Percentiles rank a stretch among this genome's conserved stretches.
These are phyloP conservation scores for Solanum habrochaites DNA, from an alignment of 257 asterid species.

Conservation along the genomic window DNA sequence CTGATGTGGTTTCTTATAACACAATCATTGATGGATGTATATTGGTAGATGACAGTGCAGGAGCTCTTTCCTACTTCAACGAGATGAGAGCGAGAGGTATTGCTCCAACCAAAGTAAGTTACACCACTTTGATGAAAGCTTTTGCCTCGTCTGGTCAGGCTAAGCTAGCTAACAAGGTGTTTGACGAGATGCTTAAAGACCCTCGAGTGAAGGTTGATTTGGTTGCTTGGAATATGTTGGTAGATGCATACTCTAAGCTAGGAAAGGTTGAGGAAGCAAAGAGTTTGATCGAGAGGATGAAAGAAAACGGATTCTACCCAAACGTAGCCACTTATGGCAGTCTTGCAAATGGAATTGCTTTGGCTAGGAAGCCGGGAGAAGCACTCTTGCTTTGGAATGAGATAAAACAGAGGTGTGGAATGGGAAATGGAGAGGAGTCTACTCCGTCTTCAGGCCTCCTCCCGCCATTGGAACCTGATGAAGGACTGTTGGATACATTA, in stretches of 20 bases:
- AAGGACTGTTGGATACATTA: conserved; percentile 74
- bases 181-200: conserved; percentile 85
- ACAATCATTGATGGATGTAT: conserved; percentile 87
- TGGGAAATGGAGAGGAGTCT: conserved; percentile 15
- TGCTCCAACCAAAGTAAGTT: conserved; percentile 85
- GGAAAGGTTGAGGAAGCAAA: conserved; percentile 76
- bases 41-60: conserved; percentile 64
- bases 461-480: conserved; percentile 72
- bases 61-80: conserved; percentile 77
- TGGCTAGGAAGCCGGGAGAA: conserved; percentile 95
- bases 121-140: conserved; percentile 96
- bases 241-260: conserved; percentile 68
- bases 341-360: conserved; percentile 68
- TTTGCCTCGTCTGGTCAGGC: conserved; percentile 84
- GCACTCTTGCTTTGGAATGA: conserved; percentile 93
- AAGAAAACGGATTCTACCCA: conserved; percentile 51
- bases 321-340: conserved; percentile 88
- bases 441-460: conserved; percentile 6
- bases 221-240: conserved; percentile 95
- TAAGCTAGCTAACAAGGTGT: conserved; percentile 62
- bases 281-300: conserved; percentile 52
- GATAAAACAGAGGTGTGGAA: conserved; percentile 64
- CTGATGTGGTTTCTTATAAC: conserved; percentile 89
- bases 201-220: conserved; percentile 83
- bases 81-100: conserved; percentile 90